A percentile compares a stretch with the other conserved stretches of the same genome.
Evolutionary conservation across 495 filamentous ascomycete genomes (phyloP).

Genomic region (Thermothielavioides terrestris): DNA sequence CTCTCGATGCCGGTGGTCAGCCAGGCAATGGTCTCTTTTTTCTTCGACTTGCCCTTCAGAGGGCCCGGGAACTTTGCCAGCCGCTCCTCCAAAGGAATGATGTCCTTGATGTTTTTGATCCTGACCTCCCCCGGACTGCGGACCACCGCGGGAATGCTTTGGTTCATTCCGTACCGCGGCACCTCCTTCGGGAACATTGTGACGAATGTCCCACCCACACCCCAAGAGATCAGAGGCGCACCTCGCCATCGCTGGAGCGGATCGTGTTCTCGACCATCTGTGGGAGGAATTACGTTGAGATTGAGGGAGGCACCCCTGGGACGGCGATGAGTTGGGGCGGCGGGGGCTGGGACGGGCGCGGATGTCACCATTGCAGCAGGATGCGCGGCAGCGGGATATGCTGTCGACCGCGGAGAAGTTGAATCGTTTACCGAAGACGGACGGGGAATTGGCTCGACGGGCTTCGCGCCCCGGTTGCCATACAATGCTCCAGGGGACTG

Average conservation of each 20-base stretch:
- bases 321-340: slow-evolving; percentile 10
- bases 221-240: slow-evolving; percentile 76
- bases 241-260: slow-evolving; percentile 83
- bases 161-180: slow-evolving; percentile 72
- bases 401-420: slow-evolving; percentile 38
- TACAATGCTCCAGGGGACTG: slow-evolving; percentile 66
- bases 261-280: slow-evolving; percentile 73
- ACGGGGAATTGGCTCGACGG: slow-evolving; percentile 49
- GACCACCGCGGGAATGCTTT: slow-evolving; percentile 65
- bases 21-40: slow-evolving; percentile 87
- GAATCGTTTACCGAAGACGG: slow-evolving; percentile 61
- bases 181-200: slow-evolving; percentile 84
- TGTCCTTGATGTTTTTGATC: slow-evolving; percentile 57
- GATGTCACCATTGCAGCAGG: slow-evolving; percentile 7
- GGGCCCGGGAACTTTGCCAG: slow-evolving; percentile 83
- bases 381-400: no score
- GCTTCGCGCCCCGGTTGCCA: slow-evolving; percentile 38
- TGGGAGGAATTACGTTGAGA: slow-evolving; percentile 48
- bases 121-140: slow-evolving; percentile 80
- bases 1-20: slow-evolving; percentile 61
- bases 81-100: slow-evolving; percentile 57
- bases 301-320: slow-evolving; percentile 35
- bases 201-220: slow-evolving; percentile 72
- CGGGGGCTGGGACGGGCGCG: slow-evolving; percentile 1
- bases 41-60: slow-evolving; percentile 79